Evolutionary conservation across 129 eudicot genomes (phyloP).

Genomic region (Rutidosis leptorrhynchoides): DNA sequence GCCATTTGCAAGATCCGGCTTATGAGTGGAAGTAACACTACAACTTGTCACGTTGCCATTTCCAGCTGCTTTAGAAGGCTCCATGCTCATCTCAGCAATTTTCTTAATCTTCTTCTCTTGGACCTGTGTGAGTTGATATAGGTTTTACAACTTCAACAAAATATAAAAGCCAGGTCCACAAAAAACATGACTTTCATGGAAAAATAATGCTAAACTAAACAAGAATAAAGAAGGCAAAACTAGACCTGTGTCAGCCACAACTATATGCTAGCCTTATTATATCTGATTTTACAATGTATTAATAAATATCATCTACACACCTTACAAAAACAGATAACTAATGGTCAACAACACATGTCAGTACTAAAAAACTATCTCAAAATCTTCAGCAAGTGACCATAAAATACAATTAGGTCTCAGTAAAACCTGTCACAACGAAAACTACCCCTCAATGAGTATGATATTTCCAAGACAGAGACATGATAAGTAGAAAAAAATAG

Average conservation of each 20-base stretch:
- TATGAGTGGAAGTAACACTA: slow-evolving; percentile 52
- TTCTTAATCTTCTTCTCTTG: slow-evolving; percentile 96
- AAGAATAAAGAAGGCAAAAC: background rate
- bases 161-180: background rate
- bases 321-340: background rate
- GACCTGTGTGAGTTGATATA: slow-evolving; percentile 43
- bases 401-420: background rate
- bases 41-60: slow-evolving; percentile 66
- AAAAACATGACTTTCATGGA: background rate
- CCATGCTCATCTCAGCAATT: slow-evolving; percentile 67
- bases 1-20: slow-evolving; percentile 65
- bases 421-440: background rate
- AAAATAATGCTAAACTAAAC: background rate
- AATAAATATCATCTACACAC: background rate
- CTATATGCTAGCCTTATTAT: background rate
- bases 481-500: background rate
- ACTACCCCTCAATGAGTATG: background rate
- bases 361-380: background rate
- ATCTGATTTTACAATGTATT: background rate
- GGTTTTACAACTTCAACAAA: slow-evolving; percentile 11
- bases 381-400: background rate
- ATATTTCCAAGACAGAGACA: background rate
- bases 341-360: background rate
- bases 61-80: slow-evolving; percentile 60
- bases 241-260: slow-evolving; percentile 10